These are phyloP conservation scores for Lomentospora prolificans DNA, from an alignment of 2,329 filamentous ascomycete species.

Conservation along the genomic window DNA sequence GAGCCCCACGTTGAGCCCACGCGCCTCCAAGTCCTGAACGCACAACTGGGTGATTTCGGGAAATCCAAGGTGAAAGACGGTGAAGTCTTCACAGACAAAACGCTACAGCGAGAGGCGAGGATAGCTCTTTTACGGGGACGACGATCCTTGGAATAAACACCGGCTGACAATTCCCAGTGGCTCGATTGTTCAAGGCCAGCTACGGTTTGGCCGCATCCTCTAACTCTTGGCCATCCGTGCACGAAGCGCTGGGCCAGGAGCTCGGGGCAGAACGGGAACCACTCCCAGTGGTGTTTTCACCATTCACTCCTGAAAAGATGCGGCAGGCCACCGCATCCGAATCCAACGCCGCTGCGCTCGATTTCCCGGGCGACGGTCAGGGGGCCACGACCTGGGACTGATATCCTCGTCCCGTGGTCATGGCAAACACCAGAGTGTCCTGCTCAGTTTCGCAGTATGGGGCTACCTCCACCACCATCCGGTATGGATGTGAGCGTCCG, in stretches of 20 bases:
- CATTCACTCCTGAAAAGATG: slow-evolving; percentile 2
- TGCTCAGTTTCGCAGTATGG: background rate
- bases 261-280: too few relatives aligned
- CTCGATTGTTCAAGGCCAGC: slow-evolving; percentile 14
- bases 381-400: background rate
- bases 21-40: background rate
- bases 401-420: background rate
- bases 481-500: background rate
- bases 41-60: slow-evolving; percentile 3
- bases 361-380: background rate
- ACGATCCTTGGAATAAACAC: slow-evolving; percentile 30
- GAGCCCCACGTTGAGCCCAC: background rate
- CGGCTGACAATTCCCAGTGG: slow-evolving; percentile 23
- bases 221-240: too few relatives aligned
- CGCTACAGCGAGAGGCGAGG: slow-evolving; percentile 21
- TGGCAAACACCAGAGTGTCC: slow-evolving; percentile 5
- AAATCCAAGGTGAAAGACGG: slow-evolving; percentile 5
- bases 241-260: too few relatives aligned
- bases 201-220: background rate
- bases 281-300: background rate
- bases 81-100: slow-evolving; percentile 21
- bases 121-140: slow-evolving; percentile 21
- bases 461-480: background rate
- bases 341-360: background rate
- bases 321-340: background rate